Conservation (phyloP, 2,329 filamentous ascomycete species). For the Hypoxylon sp. region DNA sequence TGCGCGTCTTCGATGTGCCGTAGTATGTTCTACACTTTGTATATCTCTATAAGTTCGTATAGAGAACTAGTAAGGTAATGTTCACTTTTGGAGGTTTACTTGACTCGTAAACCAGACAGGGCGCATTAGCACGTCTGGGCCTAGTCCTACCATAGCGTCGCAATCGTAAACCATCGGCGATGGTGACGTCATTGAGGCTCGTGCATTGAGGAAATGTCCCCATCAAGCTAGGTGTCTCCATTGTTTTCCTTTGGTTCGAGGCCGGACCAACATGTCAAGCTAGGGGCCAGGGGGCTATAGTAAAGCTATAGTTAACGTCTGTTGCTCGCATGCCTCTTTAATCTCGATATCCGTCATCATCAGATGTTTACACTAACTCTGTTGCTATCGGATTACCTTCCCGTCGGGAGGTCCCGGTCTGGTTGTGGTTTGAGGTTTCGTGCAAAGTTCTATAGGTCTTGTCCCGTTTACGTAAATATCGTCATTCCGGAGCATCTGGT, state of each 20-base stretch:
- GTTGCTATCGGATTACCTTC: background rate
- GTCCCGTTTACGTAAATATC: slow-evolving; percentile 17
- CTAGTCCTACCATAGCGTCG: background rate
- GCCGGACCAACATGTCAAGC: background rate
- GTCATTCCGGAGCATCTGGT: slow-evolving; percentile 33
- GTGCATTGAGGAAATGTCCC: slow-evolving; percentile 16
- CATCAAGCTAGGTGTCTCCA: slow-evolving; percentile 6
- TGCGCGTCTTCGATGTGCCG: background rate
- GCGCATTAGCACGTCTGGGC: background rate
- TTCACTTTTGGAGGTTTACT: background rate
- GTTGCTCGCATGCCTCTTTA: background rate
- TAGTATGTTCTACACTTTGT: background rate
- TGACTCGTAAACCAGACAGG: background rate
- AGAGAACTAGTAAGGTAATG: background rate
- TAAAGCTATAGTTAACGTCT: slow-evolving; percentile 1
- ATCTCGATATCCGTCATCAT: slow-evolving; percentile 9
- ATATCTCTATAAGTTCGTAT: background rate
- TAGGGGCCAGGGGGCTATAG: too few relatives aligned
- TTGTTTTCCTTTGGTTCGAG: background rate
- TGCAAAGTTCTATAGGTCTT: slow-evolving; percentile 1
- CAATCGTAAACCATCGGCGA: background rate
- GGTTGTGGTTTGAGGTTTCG: too few relatives aligned
- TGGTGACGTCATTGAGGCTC: slow-evolving; percentile 37
- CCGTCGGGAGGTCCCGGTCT: slow-evolving; percentile 32
- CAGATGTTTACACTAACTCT: slow-evolving; percentile 19